Percentiles rank a stretch among this genome's conserved stretches.
phyloP scores from a whole-genome alignment of 345 rosid species.

The Corchorus capsularis region DNA sequence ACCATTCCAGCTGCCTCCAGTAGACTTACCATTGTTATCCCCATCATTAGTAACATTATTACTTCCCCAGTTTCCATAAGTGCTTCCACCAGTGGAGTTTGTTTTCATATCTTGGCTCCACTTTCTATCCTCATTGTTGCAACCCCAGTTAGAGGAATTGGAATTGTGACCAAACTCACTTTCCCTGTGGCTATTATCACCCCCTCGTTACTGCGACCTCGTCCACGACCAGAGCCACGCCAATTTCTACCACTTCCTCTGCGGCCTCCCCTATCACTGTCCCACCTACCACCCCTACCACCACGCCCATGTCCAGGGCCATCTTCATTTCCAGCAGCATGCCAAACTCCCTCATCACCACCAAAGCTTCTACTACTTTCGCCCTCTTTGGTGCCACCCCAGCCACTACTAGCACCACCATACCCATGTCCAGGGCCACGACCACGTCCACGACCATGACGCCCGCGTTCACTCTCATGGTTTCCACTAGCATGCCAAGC shows the following conservation, averaged over 20 bases:
- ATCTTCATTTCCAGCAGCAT: neutral
- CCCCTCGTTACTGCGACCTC: neutral
- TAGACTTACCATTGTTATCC: neutral
- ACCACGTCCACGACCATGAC: neutral
- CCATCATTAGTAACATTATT: neutral
- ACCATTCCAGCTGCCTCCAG: neutral
- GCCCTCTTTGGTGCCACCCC: neutral
- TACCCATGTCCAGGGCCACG: neutral
- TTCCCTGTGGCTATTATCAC: neutral
- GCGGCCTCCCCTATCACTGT: conserved; percentile 31
- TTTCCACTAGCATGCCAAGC: neutral
- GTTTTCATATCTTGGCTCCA: neutral
- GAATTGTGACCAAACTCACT: neutral
- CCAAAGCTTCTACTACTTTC: neutral
- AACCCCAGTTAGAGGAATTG: neutral
- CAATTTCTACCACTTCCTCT: conserved; percentile 12
- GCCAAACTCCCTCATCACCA: neutral
- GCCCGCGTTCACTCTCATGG: neutral
- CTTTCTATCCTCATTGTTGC: neutral
- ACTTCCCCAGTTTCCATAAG: neutral
- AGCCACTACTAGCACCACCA: neutral
- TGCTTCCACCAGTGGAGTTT: neutral
- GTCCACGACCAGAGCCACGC: conserved; percentile 20
- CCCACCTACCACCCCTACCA: conserved; percentile 22
- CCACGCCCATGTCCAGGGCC: neutral